Evolutionary conservation across 2,329 filamentous ascomycete species (phyloP), one percentile per base, ranked within the genome.

Genomic region (Mariannaea sp.): DNA sequence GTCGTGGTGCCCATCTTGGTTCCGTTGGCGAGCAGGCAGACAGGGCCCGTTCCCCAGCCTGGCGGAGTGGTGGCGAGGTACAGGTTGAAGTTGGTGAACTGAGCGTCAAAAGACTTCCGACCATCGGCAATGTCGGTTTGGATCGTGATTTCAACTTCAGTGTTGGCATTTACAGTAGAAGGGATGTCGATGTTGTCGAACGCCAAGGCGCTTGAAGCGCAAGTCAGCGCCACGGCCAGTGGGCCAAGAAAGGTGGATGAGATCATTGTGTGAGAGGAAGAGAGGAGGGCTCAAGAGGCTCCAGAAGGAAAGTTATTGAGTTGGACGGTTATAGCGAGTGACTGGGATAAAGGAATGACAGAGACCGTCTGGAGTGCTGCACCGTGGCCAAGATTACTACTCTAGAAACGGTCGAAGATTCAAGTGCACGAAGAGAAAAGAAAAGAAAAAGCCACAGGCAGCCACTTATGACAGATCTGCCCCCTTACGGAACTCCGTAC

Each of bases 51-150:
- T 2, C 43, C 43, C 43, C 43, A 46, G 30, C 43, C 43, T 9
- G 43, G 43, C 9, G 43, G 43, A 1, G 22, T 46, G 14, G 32
- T 29, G 20, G 43, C 16, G 7, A 46, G 43, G 32, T 46, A 46
- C 3, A 46, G 32, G 32, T 46, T 46, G 20, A 46, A 46, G 43
- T 46, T 46, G 32, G 43, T 46, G 43, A 46, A 46, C 14, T 32
- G 30, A 9, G 22, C 43, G 24, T 46, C 43, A 8, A 46, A 46
- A 5, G 43, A 46, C 7, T 19, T 7, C 20, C 22, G 26, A 3
- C 43, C 43, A n/a, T 46, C 43, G 19, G 43, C 43, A n/a, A 46
- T 46, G 32, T 46, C 43, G 43, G 36, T 46, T 30, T 14, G 24
- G 7, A 46, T 35, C 7, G 26, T 24, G 32, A 46, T 32, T 3